Evolutionary conservation across 768 basidiomycete species (phyloP), one percentile per base, ranked within the genome.

Genomic region (Leccinellum luteum): DNA sequence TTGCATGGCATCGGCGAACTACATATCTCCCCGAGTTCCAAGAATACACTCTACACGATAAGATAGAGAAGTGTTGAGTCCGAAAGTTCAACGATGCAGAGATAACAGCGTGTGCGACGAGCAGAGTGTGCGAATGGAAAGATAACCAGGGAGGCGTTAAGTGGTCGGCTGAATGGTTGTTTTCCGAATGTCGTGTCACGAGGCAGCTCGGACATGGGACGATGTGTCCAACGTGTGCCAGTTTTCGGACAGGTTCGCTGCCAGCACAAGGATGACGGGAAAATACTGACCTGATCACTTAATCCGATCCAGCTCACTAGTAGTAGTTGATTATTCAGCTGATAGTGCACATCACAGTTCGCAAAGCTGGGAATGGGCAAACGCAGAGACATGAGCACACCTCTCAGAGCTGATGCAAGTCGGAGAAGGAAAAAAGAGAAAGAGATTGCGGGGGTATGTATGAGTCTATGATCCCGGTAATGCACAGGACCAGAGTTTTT

Each of bases 21-120:
- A 35, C 59, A 52, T 56, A 61, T 44, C 38, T 25, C 21, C 5
- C 17, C 25, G 8, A 25, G 27, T 41, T 56, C 50, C 52, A 52
- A 51, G 34, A 51, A 60, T 60, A 55, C 13, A 32, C 47, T 4
- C 30, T 34, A 25, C 15, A 48, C 38, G 53, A 52, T 61, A 52
- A 61, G 54, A 49, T 34, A 59, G 47, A 23, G 38, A 19, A 43
- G 1, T 15, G 31, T 17, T 45, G 25, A 27, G 3, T 30, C 28
- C 31, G 6, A 23, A 19, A 32, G 14, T 17, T 32, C 21, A 15
- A 30, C 17, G 17, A 28, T 12, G 25, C 32, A 27, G 23, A 51
- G 32, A 51, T 21, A 38, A 50, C 45, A 28, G 32, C 25, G 23
- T 31, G 54, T 38, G 27, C 14, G 35, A 17, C 44, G 54, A 45